Evolutionary conservation across 2,329 filamentous ascomycete species (phyloP).

Genomic region (Penicillium decumbens): DNA sequence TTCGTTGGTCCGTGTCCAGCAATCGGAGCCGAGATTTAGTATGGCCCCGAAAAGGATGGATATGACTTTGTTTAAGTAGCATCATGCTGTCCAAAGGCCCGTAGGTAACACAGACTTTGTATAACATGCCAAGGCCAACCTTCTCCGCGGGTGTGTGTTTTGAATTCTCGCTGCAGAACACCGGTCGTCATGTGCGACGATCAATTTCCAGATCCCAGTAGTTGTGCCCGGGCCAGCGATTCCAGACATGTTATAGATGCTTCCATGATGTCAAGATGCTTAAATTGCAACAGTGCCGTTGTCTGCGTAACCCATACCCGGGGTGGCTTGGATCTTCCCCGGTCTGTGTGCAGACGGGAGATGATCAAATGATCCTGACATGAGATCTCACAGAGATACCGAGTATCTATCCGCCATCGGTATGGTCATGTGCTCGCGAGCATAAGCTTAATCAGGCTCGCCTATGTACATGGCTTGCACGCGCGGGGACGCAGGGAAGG

Average conservation of each 20-base stretch:
- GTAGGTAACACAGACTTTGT: constrained; percentile 10
- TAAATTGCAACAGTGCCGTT: constrained; percentile 5
- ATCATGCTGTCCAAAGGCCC: background rate
- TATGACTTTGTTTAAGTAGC: background rate
- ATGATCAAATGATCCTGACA: background rate
- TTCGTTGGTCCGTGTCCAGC: no score
- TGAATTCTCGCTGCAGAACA: background rate
- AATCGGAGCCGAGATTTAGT: background rate
- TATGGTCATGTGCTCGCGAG: background rate
- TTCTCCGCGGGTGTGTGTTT: background rate
- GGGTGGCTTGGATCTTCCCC: background rate
- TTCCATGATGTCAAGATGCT: background rate
- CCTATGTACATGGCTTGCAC: background rate
- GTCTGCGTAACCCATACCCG: constrained; percentile 11
- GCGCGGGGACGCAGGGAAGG: background rate
- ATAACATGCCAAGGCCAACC: background rate
- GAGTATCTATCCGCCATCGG: background rate
- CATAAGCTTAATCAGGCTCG: constrained; percentile 11
- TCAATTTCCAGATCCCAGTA: background rate
- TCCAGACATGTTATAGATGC: background rate
- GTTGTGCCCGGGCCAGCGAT: background rate
- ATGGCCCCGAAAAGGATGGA: background rate
- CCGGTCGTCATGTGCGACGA: background rate
- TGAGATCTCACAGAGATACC: background rate
- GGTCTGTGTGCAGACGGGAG: background rate